These are phyloP conservation scores for Diplotaxis tenuifolia DNA, from an alignment of 345 rosid genomes.

Conservation along the genomic window DNA sequence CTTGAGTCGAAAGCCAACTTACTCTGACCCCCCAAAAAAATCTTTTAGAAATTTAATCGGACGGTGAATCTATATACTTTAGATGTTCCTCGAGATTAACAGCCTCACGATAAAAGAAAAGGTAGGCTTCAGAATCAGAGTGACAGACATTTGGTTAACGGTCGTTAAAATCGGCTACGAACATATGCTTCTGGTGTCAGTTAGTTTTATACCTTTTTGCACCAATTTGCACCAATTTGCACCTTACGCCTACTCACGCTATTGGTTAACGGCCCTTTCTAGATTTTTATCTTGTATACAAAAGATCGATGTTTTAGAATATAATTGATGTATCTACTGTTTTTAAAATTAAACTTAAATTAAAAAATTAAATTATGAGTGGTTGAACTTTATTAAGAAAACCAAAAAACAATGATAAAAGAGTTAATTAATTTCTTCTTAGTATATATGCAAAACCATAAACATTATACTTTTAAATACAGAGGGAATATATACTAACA, in stretches of 20 bases:
- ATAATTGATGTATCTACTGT: no score
- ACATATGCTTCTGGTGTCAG: conserved; percentile 22
- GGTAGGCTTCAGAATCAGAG: conserved; percentile 19
- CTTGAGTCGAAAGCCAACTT: neutral
- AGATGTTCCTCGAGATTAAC: conserved; percentile 6
- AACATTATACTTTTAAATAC: no score
- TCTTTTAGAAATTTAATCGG: conserved; percentile 11
- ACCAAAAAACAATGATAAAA: no score
- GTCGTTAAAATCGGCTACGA: conserved; percentile 26
- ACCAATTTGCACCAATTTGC: neutral
- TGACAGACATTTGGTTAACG: conserved; percentile 15
- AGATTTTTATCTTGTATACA: no score
- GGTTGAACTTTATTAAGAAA: no score
- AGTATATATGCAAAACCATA: no score
- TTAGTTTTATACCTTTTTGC: neutral
- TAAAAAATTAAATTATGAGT: no score
- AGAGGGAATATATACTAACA: conserved; percentile 13
- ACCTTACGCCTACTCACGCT: neutral
- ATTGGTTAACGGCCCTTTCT: no score
- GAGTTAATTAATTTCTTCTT: no score
- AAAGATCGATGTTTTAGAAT: no score
- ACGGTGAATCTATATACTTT: conserved; percentile 6
- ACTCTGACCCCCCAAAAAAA: neutral
- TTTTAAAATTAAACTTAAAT: no score
- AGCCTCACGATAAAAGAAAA: conserved; percentile 8